Conservation (phyloP, 2,329 filamentous ascomycete species). For the Cylindrodendrum hubeiense region DNA sequence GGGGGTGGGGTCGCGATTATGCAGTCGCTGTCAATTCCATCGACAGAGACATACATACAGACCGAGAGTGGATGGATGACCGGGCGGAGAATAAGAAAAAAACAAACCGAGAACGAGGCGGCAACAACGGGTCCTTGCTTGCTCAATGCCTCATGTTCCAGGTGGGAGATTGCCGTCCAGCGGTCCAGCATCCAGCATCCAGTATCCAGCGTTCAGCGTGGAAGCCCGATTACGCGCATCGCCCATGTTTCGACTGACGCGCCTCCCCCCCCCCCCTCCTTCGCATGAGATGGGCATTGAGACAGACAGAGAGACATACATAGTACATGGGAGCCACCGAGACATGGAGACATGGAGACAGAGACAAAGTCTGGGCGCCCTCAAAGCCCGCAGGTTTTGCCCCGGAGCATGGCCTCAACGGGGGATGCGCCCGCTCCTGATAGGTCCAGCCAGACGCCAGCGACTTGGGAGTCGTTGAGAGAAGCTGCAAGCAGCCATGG, state of each 20-base stretch:
- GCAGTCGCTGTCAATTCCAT: conserved; percentile 32
- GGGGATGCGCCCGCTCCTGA: conserved; percentile 7
- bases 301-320: background rate
- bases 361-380: background rate
- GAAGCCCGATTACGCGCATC: conserved; percentile 16
- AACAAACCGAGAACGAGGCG: background rate
- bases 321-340: too few species aligned
- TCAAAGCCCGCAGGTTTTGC: background rate
- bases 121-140: conserved; percentile 1
- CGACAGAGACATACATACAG: conserved; percentile 21
- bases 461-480: conserved; percentile 12
- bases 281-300: background rate
- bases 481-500: background rate
- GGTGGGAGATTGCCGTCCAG: background rate
- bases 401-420: conserved; percentile 13
- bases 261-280: too few species aligned
- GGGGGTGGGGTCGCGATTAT: conserved; percentile 43
- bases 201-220: too few species aligned
- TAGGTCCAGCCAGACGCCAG: conserved; percentile 19
- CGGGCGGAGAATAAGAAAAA: conserved; percentile 6
- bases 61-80: conserved; percentile 3
- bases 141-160: background rate
- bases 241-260: conserved; percentile 11
- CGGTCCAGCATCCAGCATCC: too few species aligned
- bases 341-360: background rate